A percentile compares a stretch with the other conserved stretches of the same genome.
Conservation (phyloP, 1,284 basidiomycete genomes). For the Cryptococcus amylolentus region DNA sequence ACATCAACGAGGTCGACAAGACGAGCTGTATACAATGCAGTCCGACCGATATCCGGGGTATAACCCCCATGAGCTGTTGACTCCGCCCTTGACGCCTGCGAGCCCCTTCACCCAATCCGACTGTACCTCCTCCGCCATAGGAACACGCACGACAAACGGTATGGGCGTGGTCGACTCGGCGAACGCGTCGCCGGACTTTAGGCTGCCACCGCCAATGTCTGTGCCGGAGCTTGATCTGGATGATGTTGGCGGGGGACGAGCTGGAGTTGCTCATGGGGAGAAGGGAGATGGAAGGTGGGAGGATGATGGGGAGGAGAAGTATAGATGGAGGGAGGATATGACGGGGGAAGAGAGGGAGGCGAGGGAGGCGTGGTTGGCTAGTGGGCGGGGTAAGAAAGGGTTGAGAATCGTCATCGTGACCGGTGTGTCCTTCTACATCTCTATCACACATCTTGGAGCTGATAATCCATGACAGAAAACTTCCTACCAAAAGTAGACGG, state of each 20-base stretch:
- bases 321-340: slow-evolving; percentile 36
- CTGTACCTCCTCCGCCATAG: background rate
- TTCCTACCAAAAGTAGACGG: slow-evolving; percentile 59
- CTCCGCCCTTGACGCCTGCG: slow-evolving; percentile 37
- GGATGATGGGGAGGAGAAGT: background rate
- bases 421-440: slow-evolving; percentile 22
- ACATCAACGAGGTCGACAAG: no score
- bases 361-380: slow-evolving; percentile 36
- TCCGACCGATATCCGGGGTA: background rate
- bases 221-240: background rate
- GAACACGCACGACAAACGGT: background rate
- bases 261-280: background rate
- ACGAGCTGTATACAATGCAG: no score
- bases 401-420: slow-evolving; percentile 48
- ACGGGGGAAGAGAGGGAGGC: slow-evolving; percentile 25
- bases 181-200: slow-evolving; percentile 6
- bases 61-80: slow-evolving; percentile 12
- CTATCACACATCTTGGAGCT: background rate
- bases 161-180: background rate
- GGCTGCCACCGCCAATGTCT: slow-evolving; percentile 14
- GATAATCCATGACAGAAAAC: slow-evolving; percentile 51
- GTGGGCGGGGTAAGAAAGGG: slow-evolving; percentile 32
- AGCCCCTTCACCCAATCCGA: slow-evolving; percentile 12
- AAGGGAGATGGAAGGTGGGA: background rate
- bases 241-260: no score